Conservation (phyloP, 352 stramenopile genomes). For the Globisporangium rhizosaccharum region DNA sequence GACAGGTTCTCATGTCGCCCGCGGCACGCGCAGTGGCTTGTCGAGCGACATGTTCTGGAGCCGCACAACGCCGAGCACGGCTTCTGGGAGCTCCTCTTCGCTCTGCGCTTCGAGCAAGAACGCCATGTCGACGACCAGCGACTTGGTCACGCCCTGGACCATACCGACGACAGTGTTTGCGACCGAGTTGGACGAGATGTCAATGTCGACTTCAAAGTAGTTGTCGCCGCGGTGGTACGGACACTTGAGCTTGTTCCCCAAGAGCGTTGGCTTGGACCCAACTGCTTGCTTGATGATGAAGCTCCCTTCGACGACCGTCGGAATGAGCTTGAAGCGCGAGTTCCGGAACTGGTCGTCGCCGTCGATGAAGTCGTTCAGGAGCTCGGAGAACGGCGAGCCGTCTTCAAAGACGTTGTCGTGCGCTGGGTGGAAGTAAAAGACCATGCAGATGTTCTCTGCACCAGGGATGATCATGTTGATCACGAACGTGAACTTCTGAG, state of each 20-base stretch:
- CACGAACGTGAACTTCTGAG: conserved; percentile 83
- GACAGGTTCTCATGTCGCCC: background rate
- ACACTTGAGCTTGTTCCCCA: conserved; percentile 96
- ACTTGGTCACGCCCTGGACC: conserved; percentile 87
- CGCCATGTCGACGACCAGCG: conserved; percentile 85
- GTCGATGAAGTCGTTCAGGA: conserved; percentile 91
- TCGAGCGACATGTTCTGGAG: conserved; percentile 82
- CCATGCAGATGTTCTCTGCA: conserved; percentile 71
- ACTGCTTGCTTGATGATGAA: conserved; percentile 96
- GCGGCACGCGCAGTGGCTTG: conserved; percentile 56
- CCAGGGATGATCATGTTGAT: conserved; percentile 88
- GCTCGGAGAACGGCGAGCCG: conserved; percentile 81
- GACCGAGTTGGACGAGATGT: conserved; percentile 92
- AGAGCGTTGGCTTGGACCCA: conserved; percentile 93
- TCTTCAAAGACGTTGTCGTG: conserved; percentile 84
- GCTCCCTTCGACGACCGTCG: conserved; percentile 94
- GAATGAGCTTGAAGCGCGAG: conserved; percentile 98
- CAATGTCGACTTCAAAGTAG: conserved; percentile 95
- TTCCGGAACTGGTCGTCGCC: conserved; percentile 94
- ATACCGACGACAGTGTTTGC: conserved; percentile 86
- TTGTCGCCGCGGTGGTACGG: conserved; percentile 83
- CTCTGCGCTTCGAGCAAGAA: conserved; percentile 83
- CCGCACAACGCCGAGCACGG: conserved; percentile 71
- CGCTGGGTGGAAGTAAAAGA: conserved; percentile 83
- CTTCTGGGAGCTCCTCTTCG: conserved; percentile 85